Conservation (phyloP, 2,329 filamentous ascomycete genomes). For the Botrytis sinoallii region DNA sequence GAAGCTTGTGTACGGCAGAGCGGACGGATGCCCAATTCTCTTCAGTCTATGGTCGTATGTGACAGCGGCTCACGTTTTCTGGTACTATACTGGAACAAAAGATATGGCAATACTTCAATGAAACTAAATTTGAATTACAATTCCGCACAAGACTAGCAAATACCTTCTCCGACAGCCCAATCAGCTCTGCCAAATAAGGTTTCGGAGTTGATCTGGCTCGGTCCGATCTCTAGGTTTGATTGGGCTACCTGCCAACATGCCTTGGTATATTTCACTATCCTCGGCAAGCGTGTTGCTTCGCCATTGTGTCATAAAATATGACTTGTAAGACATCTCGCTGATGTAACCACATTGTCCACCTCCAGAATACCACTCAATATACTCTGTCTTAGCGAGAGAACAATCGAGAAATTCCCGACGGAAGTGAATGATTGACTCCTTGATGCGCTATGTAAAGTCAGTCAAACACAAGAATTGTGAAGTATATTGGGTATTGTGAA, state of each 20-base stretch:
- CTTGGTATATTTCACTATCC: background rate
- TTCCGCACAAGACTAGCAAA: background rate
- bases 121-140: background rate
- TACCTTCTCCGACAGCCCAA: background rate
- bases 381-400: background rate
- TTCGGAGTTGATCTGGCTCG: background rate
- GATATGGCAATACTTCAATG: background rate
- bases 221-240: background rate
- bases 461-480: background rate
- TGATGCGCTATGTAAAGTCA: background rate
- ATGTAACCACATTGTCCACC: background rate
- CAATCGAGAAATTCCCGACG: background rate
- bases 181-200: background rate
- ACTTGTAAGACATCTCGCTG: background rate
- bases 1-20: background rate
- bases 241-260: background rate
- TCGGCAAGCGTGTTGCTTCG: background rate
- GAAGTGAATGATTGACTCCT: background rate
- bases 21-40: background rate
- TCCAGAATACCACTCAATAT: background rate
- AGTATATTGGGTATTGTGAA: background rate
- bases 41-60: background rate
- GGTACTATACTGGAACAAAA: rapidly evolving
- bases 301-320: no score
- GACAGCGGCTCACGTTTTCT: rapidly evolving